These are phyloP conservation scores for Phytophthora sojae DNA, from an alignment of 352 stramenopile species.

Conservation along the genomic window DNA sequence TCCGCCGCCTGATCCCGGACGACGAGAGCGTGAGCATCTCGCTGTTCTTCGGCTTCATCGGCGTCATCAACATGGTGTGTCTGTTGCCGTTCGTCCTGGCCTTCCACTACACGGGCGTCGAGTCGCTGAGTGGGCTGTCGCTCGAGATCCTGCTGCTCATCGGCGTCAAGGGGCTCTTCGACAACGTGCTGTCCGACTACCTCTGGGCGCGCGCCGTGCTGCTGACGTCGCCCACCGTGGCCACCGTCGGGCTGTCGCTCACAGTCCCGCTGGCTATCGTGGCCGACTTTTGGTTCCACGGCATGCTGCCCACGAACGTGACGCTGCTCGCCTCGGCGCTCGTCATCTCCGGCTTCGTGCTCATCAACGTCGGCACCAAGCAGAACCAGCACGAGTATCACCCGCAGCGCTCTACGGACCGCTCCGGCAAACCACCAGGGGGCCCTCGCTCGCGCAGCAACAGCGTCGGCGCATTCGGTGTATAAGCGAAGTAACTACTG, in stretches of 20 bases:
- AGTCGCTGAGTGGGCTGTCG: constrained; percentile 66
- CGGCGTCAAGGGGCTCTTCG: constrained; percentile 90
- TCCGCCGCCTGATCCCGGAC: constrained; percentile 80
- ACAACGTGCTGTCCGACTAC: constrained; percentile 96
- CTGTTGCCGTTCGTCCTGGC: constrained; percentile 74
- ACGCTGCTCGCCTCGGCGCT: constrained; percentile 69
- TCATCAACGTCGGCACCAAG: constrained; percentile 73
- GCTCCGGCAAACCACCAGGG: constrained; percentile 21
- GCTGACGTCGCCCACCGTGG: constrained; percentile 95
- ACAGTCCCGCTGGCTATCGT: constrained; percentile 96
- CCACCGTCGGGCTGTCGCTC: constrained; percentile 95
- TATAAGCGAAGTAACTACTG: constrained; percentile 14
- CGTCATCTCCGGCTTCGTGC: constrained; percentile 78
- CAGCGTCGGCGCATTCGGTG: constrained; percentile 13
- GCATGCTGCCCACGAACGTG: constrained; percentile 55
- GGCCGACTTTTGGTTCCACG: constrained; percentile 84
- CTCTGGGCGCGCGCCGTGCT: constrained; percentile 95
- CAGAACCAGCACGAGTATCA: constrained; percentile 72
- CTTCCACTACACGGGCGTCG: constrained; percentile 67
- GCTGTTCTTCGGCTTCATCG: constrained; percentile 96
- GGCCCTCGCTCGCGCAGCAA: constrained; percentile 16
- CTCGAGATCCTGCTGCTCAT: constrained; percentile 87
- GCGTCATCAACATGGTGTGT: constrained; percentile 88
- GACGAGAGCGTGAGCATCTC: constrained; percentile 91
- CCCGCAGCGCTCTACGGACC: constrained; percentile 42